Percentiles rank a stretch among this genome's conserved stretches.
These are phyloP conservation scores for Staphylotrichum longicolle DNA, from an alignment of 495 filamentous ascomycete genomes.

Conservation along the genomic window DNA sequence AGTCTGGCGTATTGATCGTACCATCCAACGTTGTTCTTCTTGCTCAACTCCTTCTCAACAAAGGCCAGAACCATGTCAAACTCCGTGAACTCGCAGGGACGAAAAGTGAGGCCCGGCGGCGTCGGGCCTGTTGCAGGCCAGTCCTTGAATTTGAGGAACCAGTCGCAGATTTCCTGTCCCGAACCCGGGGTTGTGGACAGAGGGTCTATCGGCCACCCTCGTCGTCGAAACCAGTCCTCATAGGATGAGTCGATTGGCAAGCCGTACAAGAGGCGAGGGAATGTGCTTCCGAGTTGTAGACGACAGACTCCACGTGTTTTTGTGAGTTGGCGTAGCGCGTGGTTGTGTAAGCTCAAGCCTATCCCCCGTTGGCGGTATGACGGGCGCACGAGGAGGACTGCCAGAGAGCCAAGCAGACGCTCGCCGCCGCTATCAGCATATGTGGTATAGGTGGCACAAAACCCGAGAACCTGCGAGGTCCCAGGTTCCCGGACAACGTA, in stretches of 20 bases:
- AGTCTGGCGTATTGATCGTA: conserved; percentile 55
- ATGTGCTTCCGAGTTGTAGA: conserved; percentile 60
- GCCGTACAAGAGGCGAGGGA: conserved; percentile 59
- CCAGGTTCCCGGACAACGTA: conserved; percentile 57
- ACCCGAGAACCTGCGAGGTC: conserved; percentile 52
- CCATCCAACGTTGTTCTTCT: conserved; percentile 50
- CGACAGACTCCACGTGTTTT: conserved; percentile 53
- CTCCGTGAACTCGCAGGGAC: conserved; percentile 50
- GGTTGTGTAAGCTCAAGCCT: conserved; percentile 56
- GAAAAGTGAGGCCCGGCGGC: conserved; percentile 43
- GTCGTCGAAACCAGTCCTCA: conserved; percentile 58
- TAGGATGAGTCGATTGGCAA: conserved; percentile 46
- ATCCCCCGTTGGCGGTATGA: conserved; percentile 54
- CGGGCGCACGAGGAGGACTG: conserved; percentile 56
- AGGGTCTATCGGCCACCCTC: conserved; percentile 55
- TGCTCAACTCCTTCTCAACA: conserved; percentile 45
- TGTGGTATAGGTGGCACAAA: conserved; percentile 59
- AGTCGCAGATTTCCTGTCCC: conserved; percentile 54
- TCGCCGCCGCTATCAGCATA: conserved; percentile 53
- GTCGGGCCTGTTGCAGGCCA: conserved; percentile 45
- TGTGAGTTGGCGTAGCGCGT: conserved; percentile 52
- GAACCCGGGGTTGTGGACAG: conserved; percentile 36
- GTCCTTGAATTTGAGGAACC: conserved; percentile 53
- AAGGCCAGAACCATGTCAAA: conserved; percentile 55
- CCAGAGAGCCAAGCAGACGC: conserved; percentile 57